Conservation (phyloP, 495 filamentous ascomycete species). For the Stereocaulon alpinum region DNA sequence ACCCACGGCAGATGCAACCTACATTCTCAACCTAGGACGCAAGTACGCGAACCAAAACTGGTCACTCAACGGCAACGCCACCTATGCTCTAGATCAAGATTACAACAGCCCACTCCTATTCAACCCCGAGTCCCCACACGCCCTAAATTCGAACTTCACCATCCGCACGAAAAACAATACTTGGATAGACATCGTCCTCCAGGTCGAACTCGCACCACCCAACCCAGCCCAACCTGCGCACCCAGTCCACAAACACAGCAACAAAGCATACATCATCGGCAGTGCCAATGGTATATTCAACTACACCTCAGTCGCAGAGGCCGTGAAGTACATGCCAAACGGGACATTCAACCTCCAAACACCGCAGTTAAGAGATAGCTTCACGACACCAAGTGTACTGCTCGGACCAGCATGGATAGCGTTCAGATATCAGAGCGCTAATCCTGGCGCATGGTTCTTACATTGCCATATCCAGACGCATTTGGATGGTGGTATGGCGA, state of each 20-base stretch:
- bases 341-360: slow-evolving; percentile 44
- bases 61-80: slow-evolving; percentile 11
- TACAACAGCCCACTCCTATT: slow-evolving; percentile 17
- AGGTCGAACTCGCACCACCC: slow-evolving; percentile 1
- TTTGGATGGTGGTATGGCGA: slow-evolving; percentile 44
- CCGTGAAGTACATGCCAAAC: slow-evolving; percentile 33
- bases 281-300: slow-evolving; percentile 38
- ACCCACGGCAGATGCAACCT: slow-evolving; percentile 9
- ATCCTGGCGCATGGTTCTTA: slow-evolving; percentile 48
- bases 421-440: slow-evolving; percentile 46
- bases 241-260: slow-evolving; percentile 54
- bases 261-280: slow-evolving; percentile 48
- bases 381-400: slow-evolving; percentile 25
- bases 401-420: slow-evolving; percentile 39
- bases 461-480: slow-evolving; percentile 55
- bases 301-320: slow-evolving; percentile 42
- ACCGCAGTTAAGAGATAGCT: slow-evolving; percentile 43
- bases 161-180: slow-evolving; percentile 18
- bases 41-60: slow-evolving; percentile 8
- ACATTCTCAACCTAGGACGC: slow-evolving; percentile 19
- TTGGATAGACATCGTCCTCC: slow-evolving; percentile 20
- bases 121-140: slow-evolving; percentile 10
- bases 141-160: slow-evolving; percentile 4
- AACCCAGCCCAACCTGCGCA: slow-evolving; percentile 31
- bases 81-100: slow-evolving; percentile 5